Evolutionary conservation across 2,329 filamentous ascomycete species (phyloP), one percentile per base, ranked within the genome.

Genomic region (Orbilia ellipsospora): DNA sequence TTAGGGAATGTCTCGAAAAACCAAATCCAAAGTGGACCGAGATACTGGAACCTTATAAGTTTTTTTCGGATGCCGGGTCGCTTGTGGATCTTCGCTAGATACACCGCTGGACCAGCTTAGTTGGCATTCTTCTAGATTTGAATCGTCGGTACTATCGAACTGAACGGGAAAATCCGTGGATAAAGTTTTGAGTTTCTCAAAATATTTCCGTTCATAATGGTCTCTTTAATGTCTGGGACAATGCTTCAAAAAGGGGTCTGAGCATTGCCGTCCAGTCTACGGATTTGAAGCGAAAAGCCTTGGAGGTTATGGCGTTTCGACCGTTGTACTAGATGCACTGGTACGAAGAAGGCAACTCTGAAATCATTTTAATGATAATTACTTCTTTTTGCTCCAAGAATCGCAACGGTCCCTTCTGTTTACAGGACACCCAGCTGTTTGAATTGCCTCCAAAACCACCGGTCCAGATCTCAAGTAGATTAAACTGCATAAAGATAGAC

Each of bases 291-390:
- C 66, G 57, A 70, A 56, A 56, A 62, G 44, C 50, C 56, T 36
- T 7, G 31, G 31, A 36, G 31, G 31, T 7, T 36, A 36, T 36
- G 31, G 31, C 20, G 66, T 26, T 62, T 63, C 16, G 10, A 44
- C 42, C 66, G 51, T 62, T 63, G 50, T 52, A 36, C 31, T 62
- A 48, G 18, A 15, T 44, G 44, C 45, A 28, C 28, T 23, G 40
- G 36, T 40, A 51, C 42, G 50, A 51, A 70, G 50, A 51, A 63
- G 23, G 66, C 59, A 44, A 18, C 10, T 50, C 66, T 51, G 59
- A 70, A 63, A 70, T 70, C 62, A 36, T 26, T 42, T 51, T n/a
- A 18, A 44, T 26, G 23, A 56, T 65, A 63, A 56, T 75, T 69
- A 59, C 72, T 69, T 68, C 54, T 60, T 31, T 26, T 61, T 4